phyloP scores from a whole-genome alignment of 306 rosid species.

The Prunus campanulata region DNA sequence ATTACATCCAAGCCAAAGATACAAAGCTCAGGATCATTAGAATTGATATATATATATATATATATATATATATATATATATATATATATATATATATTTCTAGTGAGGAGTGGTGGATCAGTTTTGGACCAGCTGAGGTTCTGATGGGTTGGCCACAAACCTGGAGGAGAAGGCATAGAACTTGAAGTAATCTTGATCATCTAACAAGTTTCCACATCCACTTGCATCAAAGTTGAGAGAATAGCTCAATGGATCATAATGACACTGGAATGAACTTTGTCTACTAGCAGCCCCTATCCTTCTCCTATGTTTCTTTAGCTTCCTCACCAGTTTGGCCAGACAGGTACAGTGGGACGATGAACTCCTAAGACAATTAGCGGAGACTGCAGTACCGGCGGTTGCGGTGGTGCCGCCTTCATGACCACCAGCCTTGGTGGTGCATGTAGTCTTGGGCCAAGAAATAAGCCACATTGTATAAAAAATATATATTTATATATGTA shows the following conservation, averaged over 20 bases:
- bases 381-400: neutral
- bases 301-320: constrained; percentile 45
- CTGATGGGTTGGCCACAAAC: constrained; percentile 56
- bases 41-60: no score
- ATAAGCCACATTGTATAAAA: constrained; percentile 44
- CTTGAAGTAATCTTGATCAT: constrained; percentile 61
- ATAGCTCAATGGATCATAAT: constrained; percentile 79
- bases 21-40: neutral
- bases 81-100: neutral
- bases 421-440: constrained; percentile 17
- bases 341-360: constrained; percentile 23
- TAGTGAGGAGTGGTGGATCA: constrained; percentile 31
- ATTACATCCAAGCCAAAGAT: neutral
- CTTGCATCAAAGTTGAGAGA: constrained; percentile 71
- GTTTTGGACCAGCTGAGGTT: constrained; percentile 27
- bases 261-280: constrained; percentile 52
- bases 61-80: no score
- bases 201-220: constrained; percentile 57
- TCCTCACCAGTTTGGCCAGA: constrained; percentile 49
- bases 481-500: neutral
- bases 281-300: constrained; percentile 19
- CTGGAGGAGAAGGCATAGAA: constrained; percentile 79
- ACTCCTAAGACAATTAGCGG: neutral
- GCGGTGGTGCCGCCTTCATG: constrained; percentile 12
- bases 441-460: constrained; percentile 36